These are phyloP conservation scores for Lepidopterella palustris DNA, from an alignment of 495 filamentous ascomycete genomes.

Conservation along the genomic window DNA sequence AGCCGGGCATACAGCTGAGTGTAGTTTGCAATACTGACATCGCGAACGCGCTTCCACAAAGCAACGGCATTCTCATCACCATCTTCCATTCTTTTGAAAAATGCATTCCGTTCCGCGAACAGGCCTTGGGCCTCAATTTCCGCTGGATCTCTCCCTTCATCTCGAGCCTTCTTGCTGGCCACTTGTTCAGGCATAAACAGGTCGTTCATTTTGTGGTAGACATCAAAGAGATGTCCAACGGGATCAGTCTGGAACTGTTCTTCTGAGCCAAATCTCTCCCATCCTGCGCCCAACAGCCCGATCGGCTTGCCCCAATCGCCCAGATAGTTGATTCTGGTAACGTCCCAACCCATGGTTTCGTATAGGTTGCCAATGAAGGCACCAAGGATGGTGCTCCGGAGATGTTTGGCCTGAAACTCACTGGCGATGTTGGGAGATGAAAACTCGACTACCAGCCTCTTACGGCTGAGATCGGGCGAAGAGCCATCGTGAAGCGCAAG, in stretches of 20 bases:
- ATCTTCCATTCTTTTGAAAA: conserved; percentile 18
- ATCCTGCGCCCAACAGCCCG: conserved; percentile 54
- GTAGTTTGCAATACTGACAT: conserved; percentile 15
- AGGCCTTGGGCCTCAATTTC: conserved; percentile 14
- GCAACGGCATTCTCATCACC: conserved; percentile 11
- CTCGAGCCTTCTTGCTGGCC: conserved; percentile 12
- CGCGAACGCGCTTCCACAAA: conserved; percentile 15
- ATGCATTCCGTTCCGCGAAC: conserved; percentile 16
- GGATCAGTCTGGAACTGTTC: conserved; percentile 50
- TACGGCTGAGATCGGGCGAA: conserved; percentile 63
- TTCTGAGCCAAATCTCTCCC: conserved; percentile 54
- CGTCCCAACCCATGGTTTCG: conserved; percentile 28
- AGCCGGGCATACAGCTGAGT: conserved; percentile 12
- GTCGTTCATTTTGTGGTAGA: conserved; percentile 52
- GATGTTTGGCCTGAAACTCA: conserved; percentile 62
- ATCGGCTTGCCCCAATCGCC: conserved; percentile 67
- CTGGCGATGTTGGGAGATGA: conserved; percentile 59
- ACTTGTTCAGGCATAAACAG: conserved; percentile 12
- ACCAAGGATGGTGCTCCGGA: conserved; percentile 61
- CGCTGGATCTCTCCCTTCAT: conserved; percentile 1
- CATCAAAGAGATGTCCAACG: conserved; percentile 57
- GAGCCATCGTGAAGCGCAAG: conserved; percentile 60
- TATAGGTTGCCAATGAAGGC: conserved; percentile 56
- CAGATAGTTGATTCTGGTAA: conserved; percentile 58
- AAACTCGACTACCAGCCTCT: conserved; percentile 54